Evolutionary conservation across 2,329 filamentous ascomycete genomes (phyloP), one percentile per base, ranked within the genome.

Genomic region (Alternaria sp.): DNA sequence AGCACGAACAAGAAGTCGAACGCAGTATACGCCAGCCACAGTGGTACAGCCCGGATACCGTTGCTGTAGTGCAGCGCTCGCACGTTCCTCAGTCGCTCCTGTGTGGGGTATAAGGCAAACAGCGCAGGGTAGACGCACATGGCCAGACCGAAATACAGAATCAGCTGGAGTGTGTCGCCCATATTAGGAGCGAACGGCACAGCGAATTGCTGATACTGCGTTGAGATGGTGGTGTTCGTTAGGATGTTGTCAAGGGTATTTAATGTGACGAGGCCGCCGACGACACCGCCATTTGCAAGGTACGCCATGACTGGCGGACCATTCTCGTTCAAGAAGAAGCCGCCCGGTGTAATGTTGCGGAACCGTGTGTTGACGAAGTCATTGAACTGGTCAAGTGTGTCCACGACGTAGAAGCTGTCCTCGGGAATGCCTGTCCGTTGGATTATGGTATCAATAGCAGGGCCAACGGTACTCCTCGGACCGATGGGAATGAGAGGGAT

Each of bases 21-120:
- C 0, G 83, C 72, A 1, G 91, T 83, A 73, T 97, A 96, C 1
- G 94, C 92, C 5, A 92, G 79, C 94, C 94, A 97, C 2, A 97
- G 82, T 0, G 93, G 92, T 8, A 91, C 82, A 0, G 91, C 89
- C 12, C 91, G 85, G 28, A 97, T 93, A 47, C 94, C 94, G 72
- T 97, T 97, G 54, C 92, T 96, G 79, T 96, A 97, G 77, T 97
- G 90, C 30, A 97, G 82, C 16, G 91, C 91, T 52, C 94, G 87
- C 24, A 97, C 92, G 65, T 93, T 91, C 51, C 88, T 83, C 11
- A 93, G 82, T 26, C 93, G 86, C 77, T 97, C 94, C 28, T 91
- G 83, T n/a, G 92, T 96, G 0, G 93, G 92, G 72, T 97, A 97
- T 5, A 97, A 82, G 0, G 91, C 87, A 70, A 97, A 96, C 82